Percentiles rank a stretch among this genome's conserved stretches.
Evolutionary conservation across 1,284 basidiomycete genomes (phyloP).

Genomic region (Dichomitus squalens): DNA sequence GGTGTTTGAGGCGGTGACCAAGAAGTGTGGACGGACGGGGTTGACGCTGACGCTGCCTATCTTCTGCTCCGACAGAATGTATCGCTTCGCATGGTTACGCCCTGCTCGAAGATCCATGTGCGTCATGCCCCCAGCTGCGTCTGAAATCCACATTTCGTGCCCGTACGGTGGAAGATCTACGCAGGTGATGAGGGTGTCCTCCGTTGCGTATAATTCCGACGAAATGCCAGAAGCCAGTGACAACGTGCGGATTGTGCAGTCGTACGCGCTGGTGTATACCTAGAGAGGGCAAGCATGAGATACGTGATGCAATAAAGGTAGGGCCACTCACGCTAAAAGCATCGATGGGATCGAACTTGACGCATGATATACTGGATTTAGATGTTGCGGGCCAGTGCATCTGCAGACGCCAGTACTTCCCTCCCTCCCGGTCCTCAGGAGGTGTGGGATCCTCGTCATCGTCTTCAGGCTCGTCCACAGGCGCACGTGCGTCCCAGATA

Average conservation of each 20-base stretch:
- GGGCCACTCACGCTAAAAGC: slow-evolving; percentile 58
- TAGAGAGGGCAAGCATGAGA: slow-evolving; percentile 31
- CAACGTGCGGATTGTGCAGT: slow-evolving; percentile 71
- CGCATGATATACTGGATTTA: slow-evolving; percentile 73
- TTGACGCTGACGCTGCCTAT: slow-evolving; percentile 79
- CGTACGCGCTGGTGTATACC: slow-evolving; percentile 80
- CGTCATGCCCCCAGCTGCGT: slow-evolving; percentile 64
- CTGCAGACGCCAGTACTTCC: slow-evolving; percentile 79
- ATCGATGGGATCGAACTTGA: slow-evolving; percentile 74
- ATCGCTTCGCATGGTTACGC: slow-evolving; percentile 57
- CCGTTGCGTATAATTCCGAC: slow-evolving; percentile 62
- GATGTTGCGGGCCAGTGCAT: slow-evolving; percentile 80
- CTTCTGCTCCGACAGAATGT: slow-evolving; percentile 67
- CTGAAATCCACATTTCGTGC: slow-evolving; percentile 81
- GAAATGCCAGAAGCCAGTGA: slow-evolving; percentile 72
- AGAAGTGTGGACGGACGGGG: slow-evolving; percentile 62
- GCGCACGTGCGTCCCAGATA: slow-evolving; percentile 79
- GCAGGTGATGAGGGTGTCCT: slow-evolving; percentile 62
- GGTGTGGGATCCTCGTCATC: slow-evolving; percentile 57
- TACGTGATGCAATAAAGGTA: neutral
- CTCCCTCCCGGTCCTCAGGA: slow-evolving; percentile 52
- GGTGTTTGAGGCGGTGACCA: slow-evolving; percentile 75
- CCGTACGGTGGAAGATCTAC: slow-evolving; percentile 68
- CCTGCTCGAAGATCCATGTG: slow-evolving; percentile 73
- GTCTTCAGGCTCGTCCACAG: slow-evolving; percentile 59